A percentile compares a stretch with the other conserved stretches of the same genome.
These are phyloP conservation scores for Forsythia suspensa DNA, from an alignment of 257 asterid genomes.

Conservation along the genomic window DNA sequence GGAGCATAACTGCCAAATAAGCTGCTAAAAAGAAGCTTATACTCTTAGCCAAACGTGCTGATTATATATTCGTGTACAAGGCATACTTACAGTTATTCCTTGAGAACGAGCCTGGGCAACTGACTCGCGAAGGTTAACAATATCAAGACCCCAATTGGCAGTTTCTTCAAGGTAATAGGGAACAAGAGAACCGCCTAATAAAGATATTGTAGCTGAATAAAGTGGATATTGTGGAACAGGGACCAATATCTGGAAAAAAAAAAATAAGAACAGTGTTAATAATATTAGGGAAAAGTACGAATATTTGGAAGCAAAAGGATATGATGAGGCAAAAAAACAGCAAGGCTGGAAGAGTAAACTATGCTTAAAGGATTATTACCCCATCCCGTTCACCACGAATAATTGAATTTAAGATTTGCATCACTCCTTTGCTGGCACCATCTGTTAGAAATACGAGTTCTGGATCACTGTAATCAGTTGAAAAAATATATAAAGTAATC, in stretches of 20 bases:
- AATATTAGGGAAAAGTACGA: neutral
- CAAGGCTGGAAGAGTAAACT: neutral
- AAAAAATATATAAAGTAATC: neutral
- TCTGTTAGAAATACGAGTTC: constrained; percentile 94
- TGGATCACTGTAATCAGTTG: constrained; percentile 74
- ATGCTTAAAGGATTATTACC: constrained; percentile 45
- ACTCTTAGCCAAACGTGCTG: neutral
- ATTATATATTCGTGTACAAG: neutral
- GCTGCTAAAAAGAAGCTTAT: too few relatives aligned
- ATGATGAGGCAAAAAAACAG: neutral
- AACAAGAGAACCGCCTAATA: constrained; percentile 87
- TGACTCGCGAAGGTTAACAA: constrained; percentile 75
- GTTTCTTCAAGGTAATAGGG: constrained; percentile 98
- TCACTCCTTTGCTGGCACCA: constrained; percentile 99
- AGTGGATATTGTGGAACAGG: constrained; percentile 99
- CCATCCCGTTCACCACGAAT: constrained; percentile 75
- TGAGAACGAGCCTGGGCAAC: constrained; percentile 83
- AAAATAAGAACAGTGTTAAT: constrained; percentile 15
- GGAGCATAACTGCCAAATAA: too few relatives aligned
- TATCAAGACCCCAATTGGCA: constrained; percentile 97
- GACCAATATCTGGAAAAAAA: constrained; percentile 63
- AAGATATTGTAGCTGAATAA: constrained; percentile 87
- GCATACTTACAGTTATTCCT: constrained; percentile 73
- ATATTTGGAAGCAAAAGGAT: neutral
- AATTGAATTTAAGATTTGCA: constrained; percentile 72